Evolutionary conservation across 257 asterid species (phyloP).

Genomic region (Scutellaria barbata): DNA sequence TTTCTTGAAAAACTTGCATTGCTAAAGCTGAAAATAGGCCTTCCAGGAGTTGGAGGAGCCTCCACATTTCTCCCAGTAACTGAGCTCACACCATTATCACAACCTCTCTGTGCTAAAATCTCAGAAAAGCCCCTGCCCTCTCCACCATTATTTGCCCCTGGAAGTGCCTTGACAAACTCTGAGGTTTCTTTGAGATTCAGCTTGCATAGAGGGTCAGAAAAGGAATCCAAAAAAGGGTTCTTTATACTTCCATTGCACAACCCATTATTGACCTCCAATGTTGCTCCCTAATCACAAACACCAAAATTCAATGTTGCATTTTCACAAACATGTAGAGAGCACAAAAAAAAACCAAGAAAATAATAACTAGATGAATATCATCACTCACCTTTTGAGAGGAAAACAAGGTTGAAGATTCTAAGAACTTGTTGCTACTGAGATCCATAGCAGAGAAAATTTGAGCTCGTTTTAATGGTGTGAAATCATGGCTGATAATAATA

Average conservation of each 20-base stretch:
- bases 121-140: conserved; percentile 47
- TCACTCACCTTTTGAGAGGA: conserved; percentile 56
- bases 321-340: conserved; percentile 12
- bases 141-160: conserved; percentile 44
- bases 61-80: conserved; percentile 63
- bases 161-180: conserved; percentile 79
- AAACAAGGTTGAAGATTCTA: conserved; percentile 58
- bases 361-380: not conserved
- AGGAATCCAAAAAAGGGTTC: conserved; percentile 65
- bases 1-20: conserved; percentile 68
- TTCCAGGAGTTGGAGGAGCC: conserved; percentile 94
- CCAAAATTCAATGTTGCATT: conserved; percentile 16
- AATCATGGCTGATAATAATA: not conserved
- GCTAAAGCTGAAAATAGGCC: conserved; percentile 94
- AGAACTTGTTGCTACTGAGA: conserved; percentile 51
- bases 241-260: conserved; percentile 40
- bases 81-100: conserved; percentile 38
- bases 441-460: conserved; percentile 51
- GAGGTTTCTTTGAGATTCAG: conserved; percentile 86
- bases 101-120: conserved; percentile 47
- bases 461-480: not conserved
- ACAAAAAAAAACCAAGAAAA: conserved; percentile 16
- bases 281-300: conserved; percentile 54
- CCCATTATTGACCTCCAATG: conserved; percentile 47
- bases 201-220: conserved; percentile 76